A percentile compares a stretch with the other conserved stretches of the same genome.
These are phyloP conservation scores for Amniculicola lignicola DNA, from an alignment of 495 filamentous ascomycete genomes.

Conservation along the genomic window DNA sequence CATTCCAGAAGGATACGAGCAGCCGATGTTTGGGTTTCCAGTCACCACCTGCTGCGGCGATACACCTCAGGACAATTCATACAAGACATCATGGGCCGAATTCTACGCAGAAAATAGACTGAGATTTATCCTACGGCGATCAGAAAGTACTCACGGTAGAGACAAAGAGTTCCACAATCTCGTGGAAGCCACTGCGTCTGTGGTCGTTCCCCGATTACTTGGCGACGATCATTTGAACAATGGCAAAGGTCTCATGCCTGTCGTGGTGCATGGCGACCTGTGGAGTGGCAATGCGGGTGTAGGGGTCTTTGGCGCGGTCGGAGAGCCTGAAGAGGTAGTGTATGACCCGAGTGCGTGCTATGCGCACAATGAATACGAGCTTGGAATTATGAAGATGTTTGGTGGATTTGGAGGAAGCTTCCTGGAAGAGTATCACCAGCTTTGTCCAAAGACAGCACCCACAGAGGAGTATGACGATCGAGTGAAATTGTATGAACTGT, in stretches of 20 bases:
- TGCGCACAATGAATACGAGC: constrained; percentile 83
- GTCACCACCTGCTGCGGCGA: constrained; percentile 82
- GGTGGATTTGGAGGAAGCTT: constrained; percentile 76
- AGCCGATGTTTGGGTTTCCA: constrained; percentile 73
- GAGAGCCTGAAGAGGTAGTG: constrained; percentile 69
- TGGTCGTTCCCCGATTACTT: constrained; percentile 70
- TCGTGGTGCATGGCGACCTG: constrained; percentile 84
- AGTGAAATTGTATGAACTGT: constrained; percentile 76
- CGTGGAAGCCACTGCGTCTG: constrained; percentile 58
- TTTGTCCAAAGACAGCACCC: constrained; percentile 77
- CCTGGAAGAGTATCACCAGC: constrained; percentile 68
- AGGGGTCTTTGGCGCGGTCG: constrained; percentile 58
- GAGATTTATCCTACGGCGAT: constrained; percentile 56
- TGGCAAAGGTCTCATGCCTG: constrained; percentile 59
- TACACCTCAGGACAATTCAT: constrained; percentile 74
- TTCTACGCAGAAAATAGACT: constrained; percentile 79
- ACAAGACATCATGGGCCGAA: constrained; percentile 66
- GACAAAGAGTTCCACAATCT: constrained; percentile 59
- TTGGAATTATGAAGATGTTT: constrained; percentile 96
- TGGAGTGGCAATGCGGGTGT: constrained; percentile 84
- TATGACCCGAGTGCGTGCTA: constrained; percentile 80
- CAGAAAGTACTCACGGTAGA: constrained; percentile 57
- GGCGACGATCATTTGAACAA: constrained; percentile 62
- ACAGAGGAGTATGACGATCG: constrained; percentile 81
- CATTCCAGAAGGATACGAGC: constrained; percentile 54